Base-by-base conservation (phyloP, 331 rosid species). In the Dryas integrifolia region DNA sequence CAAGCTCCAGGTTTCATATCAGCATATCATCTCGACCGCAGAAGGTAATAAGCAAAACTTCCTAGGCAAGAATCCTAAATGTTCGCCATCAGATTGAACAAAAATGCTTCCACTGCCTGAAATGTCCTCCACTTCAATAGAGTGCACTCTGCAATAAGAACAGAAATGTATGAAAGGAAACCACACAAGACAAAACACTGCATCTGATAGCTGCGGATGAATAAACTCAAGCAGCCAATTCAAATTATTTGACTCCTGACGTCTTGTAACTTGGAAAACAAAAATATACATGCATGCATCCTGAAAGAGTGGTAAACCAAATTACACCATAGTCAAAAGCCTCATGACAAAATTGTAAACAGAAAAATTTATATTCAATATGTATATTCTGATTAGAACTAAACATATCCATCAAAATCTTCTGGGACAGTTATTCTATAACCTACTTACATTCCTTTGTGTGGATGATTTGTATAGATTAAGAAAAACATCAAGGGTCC, bases 71-170 rank as follows among this genome's bases (percentile, higher is more conserved):
- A 86, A 91, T 43, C 98, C 98, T 75, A 94, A 64, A 85, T 89
- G 86, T 65, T 94, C 98, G 26, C 98, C 98, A 67, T 94, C 98
- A 26, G 97, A 88, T 85, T 94, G 98, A 76, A 94, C 89, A 69
- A 82, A 85, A 66, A 91, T 67, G 61, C 76, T 81, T 53, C 87
- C 87, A 38, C 60, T 77, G 71, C 92, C 88, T 8, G 89, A 85
- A 51, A 88, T 77, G 76, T 88, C 96, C 72, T 91, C 92, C 70
- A 94, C 92, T 79, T 91, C 97, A 35, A 94, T 85, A 0, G 92
- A 89, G 53, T 51, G 85, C 58, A 85, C 85, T 0, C 97, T 94
- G 77, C 78, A 71, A 75, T 35, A 62, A 73, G 62, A 58, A 63
- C 21, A 77, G 6, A 48, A 35, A 57, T n/a, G 5, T 30, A 30